Percentiles rank a stretch among this genome's conserved stretches.
Evolutionary conservation across 2,329 filamentous ascomycete species (phyloP).

Genomic region (Fonsecaea multimorphosa): DNA sequence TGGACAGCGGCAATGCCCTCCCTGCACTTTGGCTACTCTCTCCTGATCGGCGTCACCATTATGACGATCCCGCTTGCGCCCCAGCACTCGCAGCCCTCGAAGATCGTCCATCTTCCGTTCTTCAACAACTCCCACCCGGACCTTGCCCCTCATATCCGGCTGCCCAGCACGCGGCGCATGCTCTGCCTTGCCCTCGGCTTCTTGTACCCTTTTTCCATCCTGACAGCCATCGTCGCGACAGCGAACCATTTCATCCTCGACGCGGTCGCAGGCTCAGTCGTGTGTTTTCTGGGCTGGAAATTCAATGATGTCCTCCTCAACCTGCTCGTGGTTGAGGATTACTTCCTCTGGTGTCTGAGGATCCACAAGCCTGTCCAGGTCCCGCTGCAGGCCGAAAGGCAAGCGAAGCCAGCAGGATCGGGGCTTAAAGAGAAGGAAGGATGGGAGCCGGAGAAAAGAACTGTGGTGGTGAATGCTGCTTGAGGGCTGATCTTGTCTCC

Average conservation of each 20-base stretch:
- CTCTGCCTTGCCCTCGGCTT: constrained; percentile 61
- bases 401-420: not conserved
- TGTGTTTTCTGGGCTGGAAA: constrained; percentile 69
- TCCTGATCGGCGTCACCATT: constrained; percentile 73
- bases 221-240: constrained; percentile 72
- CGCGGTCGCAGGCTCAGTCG: constrained; percentile 69
- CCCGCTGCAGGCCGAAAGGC: constrained; percentile 7
- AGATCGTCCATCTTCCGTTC: constrained; percentile 40
- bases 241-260: constrained; percentile 77
- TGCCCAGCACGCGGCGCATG: constrained; percentile 60
- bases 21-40: constrained; percentile 76
- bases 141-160: constrained; percentile 44
- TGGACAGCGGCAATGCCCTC: constrained; percentile 69
- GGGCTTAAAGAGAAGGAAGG: constrained; percentile 16
- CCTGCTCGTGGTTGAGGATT: constrained; percentile 69
- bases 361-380: constrained; percentile 66
- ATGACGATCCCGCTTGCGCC: constrained; percentile 67
- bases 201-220: constrained; percentile 68
- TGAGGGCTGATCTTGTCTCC: not conserved
- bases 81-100: constrained; percentile 50
- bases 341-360: constrained; percentile 66
- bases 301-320: constrained; percentile 65
- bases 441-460: constrained; percentile 14
- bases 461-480: constrained; percentile 12
- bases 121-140: constrained; percentile 41